These are phyloP conservation scores for Yamadazyma paraphyllophila DNA, from an alignment of 805 yeast genomes.

Conservation along the genomic window DNA sequence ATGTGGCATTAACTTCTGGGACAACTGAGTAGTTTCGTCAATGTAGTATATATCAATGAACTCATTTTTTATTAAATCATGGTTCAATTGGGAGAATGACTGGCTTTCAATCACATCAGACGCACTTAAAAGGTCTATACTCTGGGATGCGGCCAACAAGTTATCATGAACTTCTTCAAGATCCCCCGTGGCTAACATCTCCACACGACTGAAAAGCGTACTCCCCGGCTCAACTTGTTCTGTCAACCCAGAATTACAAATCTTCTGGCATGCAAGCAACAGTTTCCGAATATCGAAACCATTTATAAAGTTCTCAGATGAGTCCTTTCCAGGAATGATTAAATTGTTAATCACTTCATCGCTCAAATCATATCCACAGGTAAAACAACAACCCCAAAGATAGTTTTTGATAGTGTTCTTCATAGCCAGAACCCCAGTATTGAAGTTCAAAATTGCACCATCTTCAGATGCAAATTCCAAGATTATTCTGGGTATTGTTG, in stretches of 20 bases:
- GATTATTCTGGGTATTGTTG: slow-evolving; percentile 48
- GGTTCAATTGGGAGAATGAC: slow-evolving; percentile 25
- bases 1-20: slow-evolving; percentile 31
- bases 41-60: slow-evolving; percentile 32
- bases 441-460: slow-evolving; percentile 26
- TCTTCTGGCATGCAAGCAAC: slow-evolving; percentile 44
- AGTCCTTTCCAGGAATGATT: background rate
- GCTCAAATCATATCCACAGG: slow-evolving; percentile 34
- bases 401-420: slow-evolving; percentile 29
- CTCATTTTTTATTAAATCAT: slow-evolving; percentile 30
- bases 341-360: slow-evolving; percentile 26
- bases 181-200: background rate
- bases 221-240: background rate
- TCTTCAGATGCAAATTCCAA: slow-evolving; percentile 45
- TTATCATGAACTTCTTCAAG: background rate
- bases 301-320: background rate
- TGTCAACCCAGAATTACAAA: slow-evolving; percentile 21
- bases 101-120: slow-evolving; percentile 28
- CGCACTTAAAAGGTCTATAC: slow-evolving; percentile 23
- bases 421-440: slow-evolving; percentile 4
- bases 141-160: slow-evolving; percentile 3
- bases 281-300: slow-evolving; percentile 46
- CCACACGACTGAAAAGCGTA: background rate
- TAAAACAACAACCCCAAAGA: slow-evolving; percentile 38
- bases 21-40: slow-evolving; percentile 28